Percentiles rank a stretch among this genome's conserved stretches.
Evolutionary conservation across 805 yeast genomes (phyloP).

Genomic region (Nakazawaea holstii): DNA sequence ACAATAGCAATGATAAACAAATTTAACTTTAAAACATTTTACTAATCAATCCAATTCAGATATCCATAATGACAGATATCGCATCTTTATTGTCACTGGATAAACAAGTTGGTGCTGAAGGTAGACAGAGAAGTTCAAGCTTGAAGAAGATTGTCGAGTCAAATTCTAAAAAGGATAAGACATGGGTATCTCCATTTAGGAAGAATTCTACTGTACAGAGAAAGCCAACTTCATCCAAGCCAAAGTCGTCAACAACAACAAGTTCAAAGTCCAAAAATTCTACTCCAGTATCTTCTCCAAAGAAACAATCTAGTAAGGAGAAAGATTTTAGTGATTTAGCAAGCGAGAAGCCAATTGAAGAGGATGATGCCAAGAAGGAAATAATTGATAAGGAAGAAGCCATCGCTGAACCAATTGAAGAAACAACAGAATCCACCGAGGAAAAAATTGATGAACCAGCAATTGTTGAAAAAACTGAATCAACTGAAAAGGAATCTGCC

Average conservation of each 20-base stretch:
- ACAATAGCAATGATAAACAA: not conserved
- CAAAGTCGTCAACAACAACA: not conserved
- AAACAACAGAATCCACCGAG: constrained; percentile 12
- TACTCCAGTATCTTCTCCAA: not conserved
- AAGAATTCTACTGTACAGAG: not conserved
- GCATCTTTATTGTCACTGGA: not conserved
- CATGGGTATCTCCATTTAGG: constrained; percentile 21
- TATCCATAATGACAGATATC: not conserved
- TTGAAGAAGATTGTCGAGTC: constrained; percentile 8
- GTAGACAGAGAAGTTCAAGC: not conserved
- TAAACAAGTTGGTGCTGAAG: not conserved
- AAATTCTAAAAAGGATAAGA: constrained; percentile 1
- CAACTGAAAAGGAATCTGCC: constrained; percentile 1
- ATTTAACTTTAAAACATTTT: not conserved
- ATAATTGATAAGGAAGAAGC: constrained; percentile 8
- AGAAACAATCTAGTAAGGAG: not conserved
- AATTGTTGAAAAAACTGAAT: constrained; percentile 12
- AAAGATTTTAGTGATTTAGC: not conserved
- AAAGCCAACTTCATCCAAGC: not conserved
- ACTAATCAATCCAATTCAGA: not conserved
- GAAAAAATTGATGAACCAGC: constrained; percentile 14
- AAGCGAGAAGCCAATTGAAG: not conserved
- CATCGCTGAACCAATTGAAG: constrained; percentile 1
- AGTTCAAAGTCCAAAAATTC: not conserved
- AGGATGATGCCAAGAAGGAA: not conserved